Evolutionary conservation across 2,329 filamentous ascomycete genomes (phyloP), one percentile per base, ranked within the genome.

Genomic region (Calonectria fujianensis): DNA sequence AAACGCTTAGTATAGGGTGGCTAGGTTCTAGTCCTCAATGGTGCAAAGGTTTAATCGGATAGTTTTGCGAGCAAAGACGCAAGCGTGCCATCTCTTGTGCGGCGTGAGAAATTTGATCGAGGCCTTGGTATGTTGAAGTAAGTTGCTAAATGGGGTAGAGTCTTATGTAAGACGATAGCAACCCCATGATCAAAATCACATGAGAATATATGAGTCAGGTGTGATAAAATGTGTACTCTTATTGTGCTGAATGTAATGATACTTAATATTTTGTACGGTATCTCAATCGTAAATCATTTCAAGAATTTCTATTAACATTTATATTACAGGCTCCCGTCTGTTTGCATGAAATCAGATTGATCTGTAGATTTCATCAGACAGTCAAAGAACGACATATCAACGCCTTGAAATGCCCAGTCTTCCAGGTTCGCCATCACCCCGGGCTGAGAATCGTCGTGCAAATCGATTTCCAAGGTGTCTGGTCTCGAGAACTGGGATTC

Each of bases 341-440:
- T 35, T 57, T 31, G 8, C 10, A 20, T 11, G 31, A 57, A 35
- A 10, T 31, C 52, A 16, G 52, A n/a, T 14, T 20, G 18, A 14
- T 57, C 52, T 6, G 52, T 35, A 32, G 52, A 32, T 18, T 35
- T 57, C 52, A 57, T 57, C 27, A 57, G 35, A 13, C 29, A 32
- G 29, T 57, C 52, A 31, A 57, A 57, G 29, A 57, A 57, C 52
- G 52, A 57, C 52, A 57, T 57, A 14, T 57, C 52, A 9, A 57
- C 52, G 1, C 52, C 52, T 7, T 57, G 52, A 7, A 57, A 57
- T 20, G 52, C 52, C 52, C 52, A 57, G 20, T 57, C 31, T 4
- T 57, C 52, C 7, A 57, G 29, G 7, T n/a, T 57, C 14, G 52
- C 52, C 8, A n/a, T 57, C 2, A 31, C 52, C 8, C 18, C 29